Base-by-base conservation (phyloP, 129 eudicot species). In the Sambucus nigra region DNA sequence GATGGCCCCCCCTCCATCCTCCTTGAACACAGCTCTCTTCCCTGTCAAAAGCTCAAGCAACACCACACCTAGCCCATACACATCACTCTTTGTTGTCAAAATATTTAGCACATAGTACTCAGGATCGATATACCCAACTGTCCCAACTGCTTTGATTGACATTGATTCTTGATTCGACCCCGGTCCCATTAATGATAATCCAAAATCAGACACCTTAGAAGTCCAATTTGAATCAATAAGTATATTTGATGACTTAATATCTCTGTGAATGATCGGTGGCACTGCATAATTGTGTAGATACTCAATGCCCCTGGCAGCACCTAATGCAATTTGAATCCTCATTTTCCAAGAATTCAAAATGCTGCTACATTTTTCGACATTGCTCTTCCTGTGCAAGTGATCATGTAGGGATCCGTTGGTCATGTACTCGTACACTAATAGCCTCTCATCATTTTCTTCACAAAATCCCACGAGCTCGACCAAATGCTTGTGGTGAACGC, bases 251-350 rank as follows among this genome's bases (percentile, higher is more conserved):
- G 78, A 74, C 65, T 79, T 79, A 15, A 79, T 74, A 64, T 79
- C 86, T 28, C 78, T 57, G 54, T 79, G 86, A 14, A 79, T 79
- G 13, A 79, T 71, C 19, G 86, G 79, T 27, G 86, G 86, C 5
- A 79, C 86, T 20, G 86, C 86, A 10, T 74, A 79, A 56, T 79
- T 79, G 19, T 79, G 86, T 22, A 79, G 76, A 46, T 79, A 79
- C 59, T 79, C 78, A 22, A 79, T 63, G 17, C 86, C 86, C 47
- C 81, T 74, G 2, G 86, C 74, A 5, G 86, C 77, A 70, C 71
- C 86, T 53, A 79, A 60, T 1, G 81, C 81, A 29, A 75, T 67
- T 44, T 75, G 74, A 28, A 79, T 75, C 42, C 86, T 75, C 60
- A 51, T 70, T 32, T 71, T 63, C 86, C 86, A 79, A 5, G 76